Percentiles rank a stretch among this genome's conserved stretches.
These are phyloP conservation scores for Corymbia citriodora DNA, from an alignment of 441 rosid genomes.

Conservation along the genomic window DNA sequence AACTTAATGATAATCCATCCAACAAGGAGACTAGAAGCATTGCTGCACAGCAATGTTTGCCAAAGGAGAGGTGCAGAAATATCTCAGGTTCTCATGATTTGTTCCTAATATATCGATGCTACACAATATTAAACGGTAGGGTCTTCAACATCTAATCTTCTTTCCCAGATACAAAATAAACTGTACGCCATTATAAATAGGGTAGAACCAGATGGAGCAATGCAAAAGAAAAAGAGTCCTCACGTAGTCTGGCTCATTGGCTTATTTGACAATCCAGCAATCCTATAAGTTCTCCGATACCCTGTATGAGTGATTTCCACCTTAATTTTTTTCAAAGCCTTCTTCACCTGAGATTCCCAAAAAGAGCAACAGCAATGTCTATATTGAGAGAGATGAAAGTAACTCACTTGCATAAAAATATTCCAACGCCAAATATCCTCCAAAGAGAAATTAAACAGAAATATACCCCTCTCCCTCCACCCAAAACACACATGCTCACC, in stretches of 20 bases:
- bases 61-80: not conserved
- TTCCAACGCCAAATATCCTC: not conserved
- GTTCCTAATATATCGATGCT: not conserved
- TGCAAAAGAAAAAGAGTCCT: conserved; percentile 3
- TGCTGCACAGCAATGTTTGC: not conserved
- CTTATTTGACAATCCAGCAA: conserved; percentile 38
- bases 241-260: conserved; percentile 42
- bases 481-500: not conserved
- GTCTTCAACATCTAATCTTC: not conserved
- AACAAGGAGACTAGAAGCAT: not conserved
- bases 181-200: not conserved
- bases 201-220: not conserved
- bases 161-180: not conserved
- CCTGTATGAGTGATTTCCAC: conserved; percentile 23
- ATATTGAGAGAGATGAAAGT: not conserved
- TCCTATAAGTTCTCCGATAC: conserved; percentile 18
- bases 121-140: not conserved
- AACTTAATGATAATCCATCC: not conserved
- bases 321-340: conserved; percentile 36
- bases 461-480: not conserved
- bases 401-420: not conserved
- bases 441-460: not conserved
- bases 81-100: not conserved
- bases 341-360: conserved; percentile 38
- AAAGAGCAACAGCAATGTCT: not conserved